Evolutionary conservation across 2,329 filamentous ascomycete genomes (phyloP).

Genomic region (Capronia americana): DNA sequence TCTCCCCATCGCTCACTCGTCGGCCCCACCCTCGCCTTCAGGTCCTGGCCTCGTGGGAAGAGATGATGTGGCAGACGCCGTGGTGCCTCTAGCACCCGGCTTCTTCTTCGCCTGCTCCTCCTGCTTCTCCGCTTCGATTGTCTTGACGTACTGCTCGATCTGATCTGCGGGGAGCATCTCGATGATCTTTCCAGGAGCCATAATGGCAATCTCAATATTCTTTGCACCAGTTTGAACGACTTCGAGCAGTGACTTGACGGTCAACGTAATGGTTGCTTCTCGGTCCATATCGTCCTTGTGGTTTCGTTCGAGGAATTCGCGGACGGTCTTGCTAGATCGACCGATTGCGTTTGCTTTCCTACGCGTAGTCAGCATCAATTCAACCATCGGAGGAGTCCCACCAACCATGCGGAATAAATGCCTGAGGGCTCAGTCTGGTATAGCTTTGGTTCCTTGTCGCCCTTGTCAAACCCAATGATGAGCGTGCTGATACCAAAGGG

Average conservation of each 20-base stretch:
- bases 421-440: slow-evolving; percentile 99
- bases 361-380: slow-evolving; percentile 26
- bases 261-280: slow-evolving; percentile 92
- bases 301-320: slow-evolving; percentile 97
- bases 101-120: slow-evolving; percentile 98
- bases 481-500: slow-evolving; percentile 99
- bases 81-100: slow-evolving; percentile 63
- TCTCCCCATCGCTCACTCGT: slow-evolving; percentile 25
- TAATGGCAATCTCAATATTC: slow-evolving; percentile 99
- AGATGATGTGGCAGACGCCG: slow-evolving; percentile 61
- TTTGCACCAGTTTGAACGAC: slow-evolving; percentile 98
- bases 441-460: slow-evolving; percentile 83
- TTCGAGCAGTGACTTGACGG: slow-evolving; percentile 96
- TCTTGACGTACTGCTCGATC: slow-evolving; percentile 97
- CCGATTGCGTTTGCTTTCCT: slow-evolving; percentile 99
- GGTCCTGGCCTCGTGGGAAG: slow-evolving; percentile 69
- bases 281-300: slow-evolving; percentile 98
- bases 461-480: slow-evolving; percentile 97
- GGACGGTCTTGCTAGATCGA: slow-evolving; percentile 97
- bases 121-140: slow-evolving; percentile 98
- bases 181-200: slow-evolving; percentile 88
- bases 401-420: slow-evolving; percentile 97
- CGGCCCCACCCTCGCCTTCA: slow-evolving; percentile 46
- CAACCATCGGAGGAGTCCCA: background rate
- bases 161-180: slow-evolving; percentile 95